Evolutionary conservation across 306 rosid genomes (phyloP), one percentile per base, ranked within the genome.

Genomic region (Rosa chinensis): DNA sequence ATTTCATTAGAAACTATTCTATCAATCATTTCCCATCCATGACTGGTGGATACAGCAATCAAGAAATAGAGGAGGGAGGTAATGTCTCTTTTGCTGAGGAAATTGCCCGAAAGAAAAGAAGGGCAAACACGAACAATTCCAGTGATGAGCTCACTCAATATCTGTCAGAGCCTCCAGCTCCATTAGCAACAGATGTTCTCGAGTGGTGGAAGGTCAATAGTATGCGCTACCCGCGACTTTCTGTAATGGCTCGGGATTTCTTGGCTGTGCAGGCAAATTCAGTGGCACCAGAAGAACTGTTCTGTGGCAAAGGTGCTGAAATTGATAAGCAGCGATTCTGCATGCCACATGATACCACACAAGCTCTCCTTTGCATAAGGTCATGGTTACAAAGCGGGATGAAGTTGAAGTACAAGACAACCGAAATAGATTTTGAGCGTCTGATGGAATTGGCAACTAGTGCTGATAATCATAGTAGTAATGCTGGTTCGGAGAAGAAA

Each of bases 171-270:
- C 86, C 92, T 56, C 97, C 97, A 10, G 98, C 99, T 81, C 88
- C 97, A 6, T 87, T 93, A 83, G 87, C 92, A 79, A 93, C 94
- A 2, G 99, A 96, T 80, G 97, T 93, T 76, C 84, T 93, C 20
- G 99, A 93, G 72, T 96, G 99, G 99, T 96, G 99, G 99, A 93
- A 90, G 85, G 92, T 89, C 75, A 96, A 93, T 73, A 84, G 90
- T 52, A 58, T 93, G 62, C 96, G 99, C 17, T 91, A 93, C 82
- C 98, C 98, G 1, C 90, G 96, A 25, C 91, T 96, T 28, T 96
- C 97, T 23, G 84, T 91, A 70, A 96, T 96, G 99, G 97, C 98
- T 68, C 88, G 94, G 82, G 99, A 96, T 76, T 96, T 93, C 86
- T 85, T 96, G 69, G 96, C 96, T 2, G 91, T 93, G 85, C 97